phyloP scores from a whole-genome alignment of 306 rosid genomes.

The Citrullus amarus region DNA sequence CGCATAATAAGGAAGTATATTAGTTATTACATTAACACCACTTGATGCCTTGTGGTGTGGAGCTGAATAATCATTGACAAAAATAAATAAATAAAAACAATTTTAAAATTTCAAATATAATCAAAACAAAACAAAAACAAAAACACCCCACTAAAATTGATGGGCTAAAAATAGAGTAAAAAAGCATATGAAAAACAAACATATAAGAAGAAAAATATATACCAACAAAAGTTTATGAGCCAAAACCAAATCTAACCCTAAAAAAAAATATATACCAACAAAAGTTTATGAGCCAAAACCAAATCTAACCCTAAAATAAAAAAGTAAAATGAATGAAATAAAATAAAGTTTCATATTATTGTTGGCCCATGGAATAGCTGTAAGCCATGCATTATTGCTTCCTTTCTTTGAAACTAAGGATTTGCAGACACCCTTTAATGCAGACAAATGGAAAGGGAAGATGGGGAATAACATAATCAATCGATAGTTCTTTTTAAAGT shows the following conservation, averaged over 20 bases:
- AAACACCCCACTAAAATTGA: neutral
- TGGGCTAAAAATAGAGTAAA: neutral
- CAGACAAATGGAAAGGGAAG: neutral
- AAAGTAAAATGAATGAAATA: neutral
- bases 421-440: neutral
- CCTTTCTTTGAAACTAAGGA: constrained; percentile 5
- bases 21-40: neutral
- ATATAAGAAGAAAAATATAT: neutral
- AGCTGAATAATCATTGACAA: neutral
- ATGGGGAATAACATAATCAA: neutral
- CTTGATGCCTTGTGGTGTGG: neutral
- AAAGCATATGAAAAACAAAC: neutral
- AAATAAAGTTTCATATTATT: neutral
- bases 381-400: constrained; percentile 2
- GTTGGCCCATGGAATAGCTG: neutral
- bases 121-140: neutral
- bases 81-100: neutral
- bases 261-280: neutral
- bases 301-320: neutral
- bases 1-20: neutral
- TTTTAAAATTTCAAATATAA: no score
- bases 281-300: neutral
- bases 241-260: neutral
- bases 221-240: neutral
- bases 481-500: neutral